These are phyloP conservation scores for Corinectria fuckeliana DNA, from an alignment of 2,329 filamentous ascomycete genomes.

Conservation along the genomic window DNA sequence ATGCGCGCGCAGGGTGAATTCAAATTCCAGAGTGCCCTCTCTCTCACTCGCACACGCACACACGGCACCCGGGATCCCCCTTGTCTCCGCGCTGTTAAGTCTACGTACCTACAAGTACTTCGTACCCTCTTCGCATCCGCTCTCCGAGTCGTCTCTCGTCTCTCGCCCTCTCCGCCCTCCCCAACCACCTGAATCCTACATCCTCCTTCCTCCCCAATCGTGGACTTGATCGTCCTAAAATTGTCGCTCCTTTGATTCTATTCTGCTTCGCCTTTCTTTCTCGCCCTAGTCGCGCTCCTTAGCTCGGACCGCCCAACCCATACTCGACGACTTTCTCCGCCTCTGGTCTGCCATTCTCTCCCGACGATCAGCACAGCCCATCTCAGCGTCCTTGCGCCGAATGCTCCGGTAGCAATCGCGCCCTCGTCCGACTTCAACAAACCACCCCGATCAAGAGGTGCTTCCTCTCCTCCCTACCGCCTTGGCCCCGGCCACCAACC, in stretches of 20 bases:
- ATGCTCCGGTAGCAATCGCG: slow-evolving; percentile 41
- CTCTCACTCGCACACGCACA: too few relatives aligned
- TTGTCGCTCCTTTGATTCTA: slow-evolving; percentile 34
- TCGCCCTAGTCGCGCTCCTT: slow-evolving; percentile 16
- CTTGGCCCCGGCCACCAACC: slow-evolving; percentile 17
- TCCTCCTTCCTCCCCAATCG: slow-evolving; percentile 4
- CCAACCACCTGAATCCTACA: slow-evolving; percentile 22
- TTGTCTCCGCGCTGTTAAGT: slow-evolving; percentile 33
- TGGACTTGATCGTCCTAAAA: slow-evolving; percentile 30
- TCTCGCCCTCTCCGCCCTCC: slow-evolving; percentile 15
- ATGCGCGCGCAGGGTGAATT: neutral
- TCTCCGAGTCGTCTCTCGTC: slow-evolving; percentile 25
- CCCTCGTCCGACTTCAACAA: slow-evolving; percentile 10
- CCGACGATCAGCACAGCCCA: slow-evolving; percentile 23
- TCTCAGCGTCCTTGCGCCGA: slow-evolving; percentile 26
- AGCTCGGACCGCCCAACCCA: slow-evolving; percentile 30
- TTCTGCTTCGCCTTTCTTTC: slow-evolving; percentile 16
- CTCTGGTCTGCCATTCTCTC: slow-evolving; percentile 16
- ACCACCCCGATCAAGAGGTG: slow-evolving; percentile 19
- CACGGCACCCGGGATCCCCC: slow-evolving; percentile 24
- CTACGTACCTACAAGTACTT: slow-evolving; percentile 18
- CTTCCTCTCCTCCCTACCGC: slow-evolving; percentile 7
- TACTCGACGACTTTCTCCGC: slow-evolving; percentile 14
- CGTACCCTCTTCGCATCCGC: slow-evolving; percentile 18
- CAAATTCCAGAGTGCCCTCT: too few relatives aligned